Evolutionary conservation across 192 early-diverging fungal species (phyloP), one percentile per base, ranked within the genome.

Genomic region (Umbelopsis isabellina): DNA sequence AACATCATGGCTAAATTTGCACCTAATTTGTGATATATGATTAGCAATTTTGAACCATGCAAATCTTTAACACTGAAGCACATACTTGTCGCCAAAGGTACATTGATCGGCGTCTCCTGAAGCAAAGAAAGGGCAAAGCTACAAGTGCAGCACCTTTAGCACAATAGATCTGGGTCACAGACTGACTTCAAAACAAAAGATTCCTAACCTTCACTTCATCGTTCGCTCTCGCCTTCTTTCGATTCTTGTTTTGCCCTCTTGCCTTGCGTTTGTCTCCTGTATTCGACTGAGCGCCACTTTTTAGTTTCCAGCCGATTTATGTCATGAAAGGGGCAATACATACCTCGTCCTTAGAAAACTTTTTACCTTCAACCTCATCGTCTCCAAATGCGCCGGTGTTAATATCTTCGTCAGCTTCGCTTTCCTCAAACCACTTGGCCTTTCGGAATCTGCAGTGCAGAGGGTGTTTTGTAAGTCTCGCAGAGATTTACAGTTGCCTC

Each of bases 1-100:
- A 2, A 95, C 67, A 72, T 98, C 94, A 82, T 99, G 97, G 50
- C 82, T 89, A 50, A 82, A 91, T 68, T 83, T 86, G 81, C 97
- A 98, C 6, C 82, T 84, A 69, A 4, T 37, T 3, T 35, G 12
- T 27, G 46, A 70, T 45, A 37, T 66, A 23, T 33, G 8, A 68
- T 53, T 27, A 45, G 16, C 2, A 46, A 37, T 6, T 22, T 33
- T 33, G 4, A 74, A 51, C 45, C 23, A 16, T 55, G 9, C n/a
- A 52, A 12, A 35, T 46, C 15, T 47, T 25, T 22, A 25, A 21
- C 3, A 33, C 15, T 50, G 18, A 47, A 30, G 27, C 3, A 65
- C 53, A 21, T 76, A 72, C 48, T 65, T 68, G 52, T 84, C 82
- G 1, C 85, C 82, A 30, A 76, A 76, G 1, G 70, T 20, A 68